These are phyloP conservation scores for Talaromyces marneffei DNA, from an alignment of 2,329 filamentous ascomycete genomes.

Conservation along the genomic window DNA sequence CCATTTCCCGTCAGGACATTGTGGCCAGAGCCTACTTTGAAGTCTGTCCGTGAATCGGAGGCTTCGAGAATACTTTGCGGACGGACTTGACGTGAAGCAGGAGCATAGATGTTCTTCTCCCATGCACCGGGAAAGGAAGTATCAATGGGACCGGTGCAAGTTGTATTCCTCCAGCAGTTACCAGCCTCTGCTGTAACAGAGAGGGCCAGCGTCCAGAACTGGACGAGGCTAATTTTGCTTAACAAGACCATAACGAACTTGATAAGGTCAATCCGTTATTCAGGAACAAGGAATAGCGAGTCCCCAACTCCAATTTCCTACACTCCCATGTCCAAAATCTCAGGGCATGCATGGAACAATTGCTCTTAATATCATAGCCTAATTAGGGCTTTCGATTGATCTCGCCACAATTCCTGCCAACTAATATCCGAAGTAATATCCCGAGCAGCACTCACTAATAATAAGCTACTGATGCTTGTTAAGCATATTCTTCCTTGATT, in stretches of 20 bases:
- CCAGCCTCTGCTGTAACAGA: slow-evolving; percentile 17
- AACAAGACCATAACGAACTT: slow-evolving; percentile 2
- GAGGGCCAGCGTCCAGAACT: slow-evolving; percentile 16
- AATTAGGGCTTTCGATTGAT: not conserved
- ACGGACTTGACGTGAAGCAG: slow-evolving; percentile 45
- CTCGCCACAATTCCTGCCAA: not conserved
- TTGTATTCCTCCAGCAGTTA: slow-evolving; percentile 51
- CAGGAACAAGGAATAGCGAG: not conserved
- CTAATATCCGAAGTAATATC: not conserved
- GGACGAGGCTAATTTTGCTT: not conserved
- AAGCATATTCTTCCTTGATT: not conserved
- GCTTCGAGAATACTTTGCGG: slow-evolving; percentile 42
- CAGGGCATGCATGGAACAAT: not conserved
- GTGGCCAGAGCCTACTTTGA: slow-evolving; percentile 26
- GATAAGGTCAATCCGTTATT: not conserved
- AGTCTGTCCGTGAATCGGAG: slow-evolving; percentile 25
- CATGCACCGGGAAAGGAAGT: slow-evolving; percentile 53
- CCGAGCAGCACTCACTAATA: not conserved
- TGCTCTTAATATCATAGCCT: not conserved
- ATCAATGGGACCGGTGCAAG: slow-evolving; percentile 47
- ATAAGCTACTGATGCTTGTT: not conserved
- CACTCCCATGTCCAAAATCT: not conserved
- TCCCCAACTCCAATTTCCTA: not conserved
- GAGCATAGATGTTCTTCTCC: slow-evolving; percentile 55
- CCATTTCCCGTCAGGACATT: slow-evolving; percentile 42